Evolutionary conservation across 805 yeast species (phyloP).

Genomic region (Kazachstania africana): DNA sequence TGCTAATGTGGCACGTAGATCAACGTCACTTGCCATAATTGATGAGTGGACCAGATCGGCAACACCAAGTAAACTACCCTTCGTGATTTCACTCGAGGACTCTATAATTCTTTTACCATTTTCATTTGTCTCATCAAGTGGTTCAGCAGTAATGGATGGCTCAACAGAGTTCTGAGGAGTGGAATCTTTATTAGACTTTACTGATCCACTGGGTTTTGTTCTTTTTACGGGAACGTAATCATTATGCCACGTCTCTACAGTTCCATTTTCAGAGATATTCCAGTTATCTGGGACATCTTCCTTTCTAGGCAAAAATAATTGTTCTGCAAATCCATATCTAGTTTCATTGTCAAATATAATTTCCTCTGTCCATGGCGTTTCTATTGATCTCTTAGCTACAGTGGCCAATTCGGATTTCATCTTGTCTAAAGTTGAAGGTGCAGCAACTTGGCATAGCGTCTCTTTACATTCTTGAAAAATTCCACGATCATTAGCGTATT

Average conservation of each 20-base stretch:
- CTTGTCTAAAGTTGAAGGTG: slow-evolving; percentile 13
- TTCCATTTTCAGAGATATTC: slow-evolving; percentile 39
- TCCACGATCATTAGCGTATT: slow-evolving; percentile 40
- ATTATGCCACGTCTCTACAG: slow-evolving; percentile 39
- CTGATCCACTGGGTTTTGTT: slow-evolving; percentile 24
- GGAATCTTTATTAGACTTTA: slow-evolving; percentile 24
- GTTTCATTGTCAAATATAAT: slow-evolving; percentile 45
- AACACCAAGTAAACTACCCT: slow-evolving; percentile 33
- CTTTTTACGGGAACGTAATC: slow-evolving; percentile 71
- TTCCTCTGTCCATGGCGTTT: slow-evolving; percentile 66
- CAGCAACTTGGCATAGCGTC: slow-evolving; percentile 40
- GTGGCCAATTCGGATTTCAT: slow-evolving; percentile 18
- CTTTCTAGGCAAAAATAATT: slow-evolving; percentile 53
- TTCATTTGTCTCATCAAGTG: slow-evolving; percentile 13
- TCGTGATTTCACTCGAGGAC: slow-evolving; percentile 6
- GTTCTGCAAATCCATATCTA: slow-evolving; percentile 53
- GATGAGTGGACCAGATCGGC: slow-evolving; percentile 49
- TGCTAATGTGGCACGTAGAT: slow-evolving; percentile 73
- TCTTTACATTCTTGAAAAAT: slow-evolving; percentile 69
- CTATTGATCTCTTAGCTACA: slow-evolving; percentile 39
- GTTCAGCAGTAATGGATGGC: slow-evolving; percentile 12
- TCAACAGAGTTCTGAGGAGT: slow-evolving; percentile 15
- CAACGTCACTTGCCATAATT: slow-evolving; percentile 56
- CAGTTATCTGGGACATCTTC: slow-evolving; percentile 29
- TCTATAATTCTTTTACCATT: slow-evolving; percentile 23